Evolutionary conservation across 768 basidiomycete species (phyloP), one percentile per base, ranked within the genome.

Genomic region (Collybiopsis luxurians): DNA sequence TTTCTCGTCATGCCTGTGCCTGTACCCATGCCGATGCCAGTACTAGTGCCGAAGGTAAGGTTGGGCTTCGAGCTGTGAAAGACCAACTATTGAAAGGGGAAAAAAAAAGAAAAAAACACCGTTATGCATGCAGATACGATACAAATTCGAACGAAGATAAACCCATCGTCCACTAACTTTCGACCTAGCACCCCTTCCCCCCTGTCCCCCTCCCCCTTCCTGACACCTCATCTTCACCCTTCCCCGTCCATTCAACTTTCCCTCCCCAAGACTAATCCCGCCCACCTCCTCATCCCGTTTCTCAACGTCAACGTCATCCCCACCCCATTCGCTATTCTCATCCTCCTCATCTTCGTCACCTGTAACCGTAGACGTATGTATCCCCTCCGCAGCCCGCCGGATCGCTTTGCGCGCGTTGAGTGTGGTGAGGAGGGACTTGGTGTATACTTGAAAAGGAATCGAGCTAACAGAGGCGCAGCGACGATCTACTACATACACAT

Each of bases 401-500:
- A 71, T 40, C 44, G 54, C 50, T 44, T 60, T 61, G 21, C 71
- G 69, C 17, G 66, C 64, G 36, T 71, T 72, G 27, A 73, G 60
- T 3, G 70, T 71, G 1, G 67, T 67, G 12, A 72, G 59, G 3
- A 72, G 63, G 4, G 68, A 60, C 40, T 72, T 71, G 52, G 67
- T 65, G 58, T 72, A 71, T 40, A 71, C 70, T 60, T 69, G 63
- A 42, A 65, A 53, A 47, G 49, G 58, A 23, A 64, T 69, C 59
- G 64, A 73, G 52, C 71, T 71, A 10, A 45, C 19, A n/a, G 9
- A n/a, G 76, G 76, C 30, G 78, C 77, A 17, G 73, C 71, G 12
- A 71, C 57, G 63, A 84, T 84, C 82, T 84, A n/a, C n/a, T n/a
- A n/a, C n/a, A n/a, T n/a, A n/a, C n/a, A 39, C 12, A 36, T 58